Conservation (phyloP, 345 rosid species). For the Melaleuca alternifolia region DNA sequence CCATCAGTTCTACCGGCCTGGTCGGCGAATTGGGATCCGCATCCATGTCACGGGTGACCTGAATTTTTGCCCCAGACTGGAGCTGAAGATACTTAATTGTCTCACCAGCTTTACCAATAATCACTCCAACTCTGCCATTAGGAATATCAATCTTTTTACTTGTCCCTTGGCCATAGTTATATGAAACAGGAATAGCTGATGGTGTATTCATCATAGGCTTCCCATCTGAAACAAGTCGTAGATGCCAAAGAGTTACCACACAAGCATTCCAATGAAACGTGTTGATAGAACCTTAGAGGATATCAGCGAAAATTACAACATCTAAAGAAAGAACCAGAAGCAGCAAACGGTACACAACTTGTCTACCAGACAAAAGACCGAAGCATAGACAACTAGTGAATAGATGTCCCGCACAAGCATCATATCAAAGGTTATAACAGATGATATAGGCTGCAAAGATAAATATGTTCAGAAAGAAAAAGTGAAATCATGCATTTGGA, state of each 20-base stretch:
- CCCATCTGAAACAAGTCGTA: conserved; percentile 28
- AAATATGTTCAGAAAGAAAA: neutral
- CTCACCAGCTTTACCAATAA: conserved; percentile 96
- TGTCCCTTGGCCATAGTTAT: conserved; percentile 52
- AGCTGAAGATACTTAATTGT: conserved; percentile 89
- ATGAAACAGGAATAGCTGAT: conserved; percentile 57
- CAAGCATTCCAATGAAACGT: neutral
- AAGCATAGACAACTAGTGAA: neutral
- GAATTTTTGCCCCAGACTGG: conserved; percentile 98
- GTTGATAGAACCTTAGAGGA: neutral
- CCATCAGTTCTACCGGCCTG: conserved; percentile 76
- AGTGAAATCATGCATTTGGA: too few relatives aligned
- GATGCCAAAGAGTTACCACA: neutral
- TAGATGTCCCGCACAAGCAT: neutral
- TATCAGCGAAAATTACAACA: neutral
- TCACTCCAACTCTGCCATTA: conserved; percentile 89
- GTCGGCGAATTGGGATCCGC: conserved; percentile 63
- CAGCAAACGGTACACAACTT: neutral
- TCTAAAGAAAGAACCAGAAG: neutral
- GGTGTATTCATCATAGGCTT: conserved; percentile 41
- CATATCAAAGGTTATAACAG: neutral
- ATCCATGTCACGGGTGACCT: conserved; percentile 91
- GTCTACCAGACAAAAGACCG: neutral
- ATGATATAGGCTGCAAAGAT: neutral
- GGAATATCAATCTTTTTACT: conserved; percentile 93